Evolutionary conservation across 192 early-diverging fungal genomes (phyloP), one percentile per base, ranked within the genome.

Genomic region (Coemansia sp.): DNA sequence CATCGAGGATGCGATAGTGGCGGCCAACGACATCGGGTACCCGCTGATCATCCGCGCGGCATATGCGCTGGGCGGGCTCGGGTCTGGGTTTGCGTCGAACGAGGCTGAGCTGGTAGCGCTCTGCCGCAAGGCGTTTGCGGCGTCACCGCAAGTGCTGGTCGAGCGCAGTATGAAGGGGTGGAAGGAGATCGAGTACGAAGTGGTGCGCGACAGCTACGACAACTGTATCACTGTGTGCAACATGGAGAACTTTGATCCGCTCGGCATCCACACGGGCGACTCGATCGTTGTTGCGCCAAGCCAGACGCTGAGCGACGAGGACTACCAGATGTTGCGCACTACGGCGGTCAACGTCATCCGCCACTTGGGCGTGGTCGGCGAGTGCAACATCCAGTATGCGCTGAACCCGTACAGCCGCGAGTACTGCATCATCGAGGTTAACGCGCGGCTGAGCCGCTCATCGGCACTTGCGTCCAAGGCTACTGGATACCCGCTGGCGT

Each of bases 221-320:
- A 99, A 99, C 85, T 99, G 96, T 80, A 96, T 99, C 70, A 99
- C 96, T 25, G 96, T 98, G 56, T 98, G 95, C 85, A 97, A 98
- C 80, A 98, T 98, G 96, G 95, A 99, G 85, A 99, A 99, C 89
- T 99, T 99, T 87, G 96, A 99, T 73, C 96, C 96, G 43, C 87
- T 99, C 32, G 97, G 97, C 53, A 97, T 96, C 65, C 97, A 99
- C 75, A 99, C 97, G n/a, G 97, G 97, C 57, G 97, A 99, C 72
- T 96, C 95, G 14, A 99, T 99, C 63, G 97, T 99, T 13, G 92
- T 99, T 65, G 97, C 97, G 9, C 97, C 97, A 25, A 93, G 91
- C 23, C 97, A 99, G 81, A 99, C 97, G 22, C 85, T 99, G 36
- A 91, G 89, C 55, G 95, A 99, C 81, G 95, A 95, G 57, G 97